Evolutionary conservation across 2,329 filamentous ascomycete genomes (phyloP).

Genomic region (Curvularia lunata): DNA sequence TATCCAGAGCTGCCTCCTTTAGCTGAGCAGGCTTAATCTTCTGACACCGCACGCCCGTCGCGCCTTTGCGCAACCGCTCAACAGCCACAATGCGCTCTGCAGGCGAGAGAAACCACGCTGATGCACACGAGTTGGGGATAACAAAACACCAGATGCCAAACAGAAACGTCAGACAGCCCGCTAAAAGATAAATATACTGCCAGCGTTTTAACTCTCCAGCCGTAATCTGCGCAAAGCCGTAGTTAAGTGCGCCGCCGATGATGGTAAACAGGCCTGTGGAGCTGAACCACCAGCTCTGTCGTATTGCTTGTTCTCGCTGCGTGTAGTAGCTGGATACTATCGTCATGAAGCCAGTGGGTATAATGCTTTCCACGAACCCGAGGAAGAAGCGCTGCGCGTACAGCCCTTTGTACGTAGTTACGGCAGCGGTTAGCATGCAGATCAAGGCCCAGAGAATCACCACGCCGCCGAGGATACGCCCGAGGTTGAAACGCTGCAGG

Average conservation of each 20-base stretch:
- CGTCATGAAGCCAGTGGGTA: conserved; percentile 64
- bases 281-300: conserved; percentile 71
- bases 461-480: conserved; percentile 67
- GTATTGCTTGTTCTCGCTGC: conserved; percentile 54
- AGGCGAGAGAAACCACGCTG: conserved; percentile 70
- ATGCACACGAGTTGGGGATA: conserved; percentile 69
- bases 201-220: conserved; percentile 56
- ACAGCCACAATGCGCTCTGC: conserved; percentile 66
- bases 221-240: conserved; percentile 49
- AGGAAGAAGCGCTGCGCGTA: conserved; percentile 63
- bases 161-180: conserved; percentile 59
- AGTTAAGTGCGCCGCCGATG: conserved; percentile 42
- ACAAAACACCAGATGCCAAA: conserved; percentile 72
- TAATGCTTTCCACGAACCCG: conserved; percentile 62
- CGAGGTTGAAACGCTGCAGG: conserved; percentile 70
- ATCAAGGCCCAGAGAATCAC: conserved; percentile 71
- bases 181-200: conserved; percentile 74
- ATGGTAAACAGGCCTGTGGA: conserved; percentile 55
- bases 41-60: conserved; percentile 60
- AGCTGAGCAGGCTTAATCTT: conserved; percentile 61
- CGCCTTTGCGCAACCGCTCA: conserved; percentile 55
- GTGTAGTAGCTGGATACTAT: conserved; percentile 55
- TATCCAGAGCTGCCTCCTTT: conserved; percentile 55
- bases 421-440: conserved; percentile 72
- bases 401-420: conserved; percentile 67